Evolutionary conservation across 2,329 filamentous ascomycete genomes (phyloP), one percentile per base, ranked within the genome.

Genomic region (Pleomassaria siparia): DNA sequence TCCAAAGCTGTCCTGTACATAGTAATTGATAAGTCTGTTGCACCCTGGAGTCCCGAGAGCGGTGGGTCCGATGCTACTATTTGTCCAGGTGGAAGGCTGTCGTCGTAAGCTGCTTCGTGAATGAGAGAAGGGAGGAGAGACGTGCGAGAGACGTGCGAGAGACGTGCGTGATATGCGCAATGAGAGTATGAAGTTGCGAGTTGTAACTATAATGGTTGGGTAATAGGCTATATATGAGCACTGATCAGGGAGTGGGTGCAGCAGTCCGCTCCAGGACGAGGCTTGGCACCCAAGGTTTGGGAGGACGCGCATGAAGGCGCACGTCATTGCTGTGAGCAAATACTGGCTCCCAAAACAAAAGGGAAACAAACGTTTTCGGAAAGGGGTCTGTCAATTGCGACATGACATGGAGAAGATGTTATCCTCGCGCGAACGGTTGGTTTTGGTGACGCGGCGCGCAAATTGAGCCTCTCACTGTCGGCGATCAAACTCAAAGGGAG

Each of bases 241-340:
- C 37, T 26, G 24, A 28, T 9, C 22, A 10, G 15, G 6, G 29
- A 30, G 29, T 18, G 25, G n/a, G n/a, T 32, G 16, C 22, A 10
- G 18, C 24, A 16, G 15, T 16, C 26, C 21, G 32, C 3, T 16
- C n/a, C 15, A 30, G 15, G 13, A n/a, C 6, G 15, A 9, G 15
- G 29, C 8, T 30, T 5, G 12, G 15, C 8, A n/a, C 35, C n/a
- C n/a, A n/a, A n/a, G 35, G 21, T 12, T 10, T 15, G 21, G 35
- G 26, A 40, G 25, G 35, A 20, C 35, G 35, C 25, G 21, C 28
- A 41, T 35, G 49, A 45, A 30, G 39, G 39, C 35, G 50, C 36
- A 60, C 54, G 57, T 62, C 57, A 64, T 57, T 46, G 47, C 44
- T 45, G 49, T 47, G 43, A 47, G 22, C n/a, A n/a, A 59, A 63